A percentile compares a stretch with the other conserved stretches of the same genome.
These are phyloP conservation scores for Aspergillus ostianus DNA, from an alignment of 495 filamentous ascomycete genomes.

Conservation along the genomic window DNA sequence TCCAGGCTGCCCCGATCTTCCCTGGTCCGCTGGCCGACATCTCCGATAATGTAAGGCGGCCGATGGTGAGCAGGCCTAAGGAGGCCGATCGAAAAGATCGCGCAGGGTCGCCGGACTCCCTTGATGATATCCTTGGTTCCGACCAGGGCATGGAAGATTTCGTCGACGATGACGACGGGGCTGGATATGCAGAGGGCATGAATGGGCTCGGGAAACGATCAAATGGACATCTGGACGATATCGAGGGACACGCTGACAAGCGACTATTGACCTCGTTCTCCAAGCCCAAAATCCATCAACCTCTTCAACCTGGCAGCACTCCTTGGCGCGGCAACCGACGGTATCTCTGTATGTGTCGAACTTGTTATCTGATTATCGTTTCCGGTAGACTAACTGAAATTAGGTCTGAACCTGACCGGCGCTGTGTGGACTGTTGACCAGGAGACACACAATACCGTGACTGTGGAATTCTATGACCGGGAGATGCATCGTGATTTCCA, in stretches of 20 bases:
- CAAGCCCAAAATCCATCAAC: constrained; percentile 69
- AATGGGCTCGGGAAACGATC: constrained; percentile 63
- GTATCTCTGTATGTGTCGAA: constrained; percentile 66
- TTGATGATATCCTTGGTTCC: constrained; percentile 56
- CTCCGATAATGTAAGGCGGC: constrained; percentile 59
- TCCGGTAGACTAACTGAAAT: constrained; percentile 32
- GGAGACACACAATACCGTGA: constrained; percentile 90
- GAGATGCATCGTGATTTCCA: constrained; percentile 91
- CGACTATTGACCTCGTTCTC: constrained; percentile 56
- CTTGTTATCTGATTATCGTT: background rate
- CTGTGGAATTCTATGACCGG: constrained; percentile 95
- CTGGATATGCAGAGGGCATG: constrained; percentile 69
- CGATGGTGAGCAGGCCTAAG: constrained; percentile 56
- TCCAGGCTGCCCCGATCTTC: constrained; percentile 82
- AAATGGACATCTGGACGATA: constrained; percentile 49
- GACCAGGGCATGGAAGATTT: constrained; percentile 69
- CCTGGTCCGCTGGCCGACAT: constrained; percentile 74
- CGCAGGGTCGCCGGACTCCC: constrained; percentile 52
- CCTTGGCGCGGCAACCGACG: constrained; percentile 92
- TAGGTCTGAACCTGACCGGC: constrained; percentile 79
- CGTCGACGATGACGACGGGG: constrained; percentile 93
- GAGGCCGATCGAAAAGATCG: constrained; percentile 42
- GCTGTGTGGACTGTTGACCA: constrained; percentile 98
- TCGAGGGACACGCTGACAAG: constrained; percentile 55
- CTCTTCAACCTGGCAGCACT: constrained; percentile 92